Conservation (phyloP, 257 asterid genomes). For the Plectranthus barbatus region DNA sequence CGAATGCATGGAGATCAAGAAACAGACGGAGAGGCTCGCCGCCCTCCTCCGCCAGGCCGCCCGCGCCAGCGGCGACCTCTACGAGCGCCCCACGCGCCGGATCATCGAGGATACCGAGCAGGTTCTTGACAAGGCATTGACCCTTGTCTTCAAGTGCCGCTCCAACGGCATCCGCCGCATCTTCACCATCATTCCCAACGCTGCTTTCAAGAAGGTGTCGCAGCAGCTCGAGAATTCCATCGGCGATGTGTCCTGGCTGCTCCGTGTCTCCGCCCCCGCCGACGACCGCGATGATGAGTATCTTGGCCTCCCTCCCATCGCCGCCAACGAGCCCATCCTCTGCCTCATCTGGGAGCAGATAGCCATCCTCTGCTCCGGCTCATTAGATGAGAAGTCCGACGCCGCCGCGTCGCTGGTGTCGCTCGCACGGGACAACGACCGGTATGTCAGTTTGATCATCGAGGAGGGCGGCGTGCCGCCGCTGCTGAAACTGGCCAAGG, state of each 20-base stretch:
- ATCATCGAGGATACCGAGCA: constrained; percentile 66
- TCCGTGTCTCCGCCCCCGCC: constrained; percentile 59
- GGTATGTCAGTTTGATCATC: constrained; percentile 63
- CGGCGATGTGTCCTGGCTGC: constrained; percentile 78
- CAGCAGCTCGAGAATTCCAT: constrained; percentile 64
- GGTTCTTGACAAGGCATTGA: constrained; percentile 55
- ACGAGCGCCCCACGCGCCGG: constrained; percentile 74
- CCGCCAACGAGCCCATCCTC: constrained; percentile 65
- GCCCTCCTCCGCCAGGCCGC: constrained; percentile 64
- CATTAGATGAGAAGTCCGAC: constrained; percentile 48
- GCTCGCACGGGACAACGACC: constrained; percentile 61
- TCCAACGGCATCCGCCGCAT: constrained; percentile 52
- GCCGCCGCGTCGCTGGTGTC: constrained; percentile 65
- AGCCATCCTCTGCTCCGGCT: constrained; percentile 46
- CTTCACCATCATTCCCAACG: constrained; percentile 57
- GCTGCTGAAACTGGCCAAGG: constrained; percentile 56
- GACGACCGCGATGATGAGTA: constrained; percentile 58
- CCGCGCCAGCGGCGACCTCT: constrained; percentile 50
- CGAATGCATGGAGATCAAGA: constrained; percentile 52
- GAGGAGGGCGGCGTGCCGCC: constrained; percentile 82
- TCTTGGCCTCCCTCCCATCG: constrained; percentile 67
- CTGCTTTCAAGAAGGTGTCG: constrained; percentile 41
- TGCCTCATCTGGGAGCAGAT: constrained; percentile 79
- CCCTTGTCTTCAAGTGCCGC: constrained; percentile 54
- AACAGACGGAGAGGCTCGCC: constrained; percentile 42